These are phyloP conservation scores for Pestalotiopsis sp. DNA, from an alignment of 2,329 filamentous ascomycete species.

Conservation along the genomic window DNA sequence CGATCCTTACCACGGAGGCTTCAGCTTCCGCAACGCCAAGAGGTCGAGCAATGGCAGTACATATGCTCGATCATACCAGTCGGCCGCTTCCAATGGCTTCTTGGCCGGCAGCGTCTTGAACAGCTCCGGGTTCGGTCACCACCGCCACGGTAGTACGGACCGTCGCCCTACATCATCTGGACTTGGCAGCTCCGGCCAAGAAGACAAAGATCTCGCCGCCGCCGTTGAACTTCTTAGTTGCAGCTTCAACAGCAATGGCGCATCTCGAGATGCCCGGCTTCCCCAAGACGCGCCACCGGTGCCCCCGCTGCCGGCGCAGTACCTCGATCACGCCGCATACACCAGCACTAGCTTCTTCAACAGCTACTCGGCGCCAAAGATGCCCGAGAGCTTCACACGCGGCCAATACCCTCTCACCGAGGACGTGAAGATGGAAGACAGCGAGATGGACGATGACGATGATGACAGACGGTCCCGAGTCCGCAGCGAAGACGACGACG, in stretches of 20 bases:
- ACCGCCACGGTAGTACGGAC: slow-evolving; percentile 75
- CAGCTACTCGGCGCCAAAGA: slow-evolving; percentile 59
- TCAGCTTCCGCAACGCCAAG: slow-evolving; percentile 52
- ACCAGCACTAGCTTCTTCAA: slow-evolving; percentile 63
- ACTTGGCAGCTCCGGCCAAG: slow-evolving; percentile 71
- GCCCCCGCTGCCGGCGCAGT: slow-evolving; percentile 80
- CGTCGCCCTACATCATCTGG: slow-evolving; percentile 79
- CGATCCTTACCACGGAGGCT: slow-evolving; percentile 58
- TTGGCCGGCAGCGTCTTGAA: slow-evolving; percentile 52
- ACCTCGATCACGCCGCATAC: slow-evolving; percentile 63
- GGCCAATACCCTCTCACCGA: slow-evolving; percentile 51
- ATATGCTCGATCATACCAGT: slow-evolving; percentile 81
- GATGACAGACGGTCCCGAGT: slow-evolving; percentile 59
- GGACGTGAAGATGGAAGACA: slow-evolving; percentile 70
- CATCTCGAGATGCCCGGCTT: slow-evolving; percentile 64
- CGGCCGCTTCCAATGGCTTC: slow-evolving; percentile 57
- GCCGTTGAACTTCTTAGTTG: slow-evolving; percentile 89
- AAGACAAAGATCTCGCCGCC: slow-evolving; percentile 84
- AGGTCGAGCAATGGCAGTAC: slow-evolving; percentile 57
- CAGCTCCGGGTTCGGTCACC: slow-evolving; percentile 53
- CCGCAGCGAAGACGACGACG: slow-evolving; percentile 84
- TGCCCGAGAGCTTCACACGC: slow-evolving; percentile 65
- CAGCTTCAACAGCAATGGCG: slow-evolving; percentile 78
- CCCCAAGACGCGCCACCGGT: slow-evolving; percentile 80
- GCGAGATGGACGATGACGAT: slow-evolving; percentile 66